Base-by-base conservation (phyloP, 805 yeast species). In the Scheffersomyces stipitis region DNA sequence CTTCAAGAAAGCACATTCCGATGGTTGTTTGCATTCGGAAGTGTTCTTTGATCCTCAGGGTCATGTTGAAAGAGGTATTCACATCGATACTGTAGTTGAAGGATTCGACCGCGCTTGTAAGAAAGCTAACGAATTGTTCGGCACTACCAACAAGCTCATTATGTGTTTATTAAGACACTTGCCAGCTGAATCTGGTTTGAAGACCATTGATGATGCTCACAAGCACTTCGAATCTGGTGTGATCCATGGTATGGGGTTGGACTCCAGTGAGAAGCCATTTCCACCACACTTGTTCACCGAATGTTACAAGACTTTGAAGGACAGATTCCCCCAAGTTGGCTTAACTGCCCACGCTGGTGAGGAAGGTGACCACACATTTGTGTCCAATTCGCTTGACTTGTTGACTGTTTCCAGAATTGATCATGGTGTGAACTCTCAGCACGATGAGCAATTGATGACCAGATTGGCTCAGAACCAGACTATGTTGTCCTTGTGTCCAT, bases 261-360 rank as follows among this genome's bases (percentile, higher is more conserved):
- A 85, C 56, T 84, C 93, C 2, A 66, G 87, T 27, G 96, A 86
- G 57, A 76, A 67, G 42, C 89, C 87, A 23, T 81, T 81, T 62
- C 91, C 90, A 12, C 91, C 95, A 8, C 70, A 75, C 34, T 54
- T 82, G 33, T 86, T 85, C 52, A 64, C 62, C 10, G 85, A 82
- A 33, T 81, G 88, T 56, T 86, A 81, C 56, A 48, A 60, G 7
- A 51, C 56, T 15, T 73, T 84, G 5, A 68, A 66, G 37, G 62
- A 66, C 16, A 54, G 66, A 28, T 75, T 69, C 51, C 78, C 82
- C 16, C 62, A 75, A 16, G 73, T 81, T 37, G 73, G 78, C 27
- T 68, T 83, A 37, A 86, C 95, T 26, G 91, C 95, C 2, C 95
- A 86, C 53, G 95, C 93, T 2, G 95, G 95, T 51, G 95, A 86